Base-by-base conservation (phyloP, 2,329 filamentous ascomycete species). In the Onygenales sp. region DNA sequence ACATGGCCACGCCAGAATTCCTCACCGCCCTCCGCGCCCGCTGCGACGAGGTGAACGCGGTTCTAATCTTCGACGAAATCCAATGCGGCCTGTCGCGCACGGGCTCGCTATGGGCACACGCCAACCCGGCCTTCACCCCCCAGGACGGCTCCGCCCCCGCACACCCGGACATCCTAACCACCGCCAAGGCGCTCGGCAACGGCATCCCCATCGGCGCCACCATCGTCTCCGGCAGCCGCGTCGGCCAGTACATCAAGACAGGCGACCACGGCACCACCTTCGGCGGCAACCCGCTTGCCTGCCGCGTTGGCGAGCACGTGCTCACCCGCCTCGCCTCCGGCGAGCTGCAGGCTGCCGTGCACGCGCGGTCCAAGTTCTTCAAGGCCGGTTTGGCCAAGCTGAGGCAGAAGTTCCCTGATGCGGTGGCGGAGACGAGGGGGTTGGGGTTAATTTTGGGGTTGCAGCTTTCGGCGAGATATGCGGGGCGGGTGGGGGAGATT, bases 211-310 rank as follows among this genome's bases (percentile, higher is more conserved):
- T 98, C 60, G 93, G 89, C 50, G 93, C 93, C 6, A 88, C 86
- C 4, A 80, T 85, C 50, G 76, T 85, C 32, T 83, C 80, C 11
- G 79, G 80, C 53, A 74, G 78, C 59, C 66, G 66, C 27, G 87
- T 94, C 1, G 84, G 82, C 32, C 79, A 84, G 51, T 83, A 84
- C 66, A 83, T 85, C 63, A 78, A 83, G 60, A 78, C 79, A 36
- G 89, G 91, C 55, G 91, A 96, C 69, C 91, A 96, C 71, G 91
- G 91, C 49, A 96, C 91, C 13, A 96, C 91, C 0, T 96, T 95
- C 63, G 91, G 91, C 53, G 91, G 91, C 42, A 96, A 95, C 73
- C 91, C 91, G 7, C 78, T 96, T 41, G 90, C 87, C 2, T 89
- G 83, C 64, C 82, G 90, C 35, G 75, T 97, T 7, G 93, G 88